Evolutionary conservation across 768 basidiomycete genomes (phyloP).

Genomic region (Leccinellum albellum): DNA sequence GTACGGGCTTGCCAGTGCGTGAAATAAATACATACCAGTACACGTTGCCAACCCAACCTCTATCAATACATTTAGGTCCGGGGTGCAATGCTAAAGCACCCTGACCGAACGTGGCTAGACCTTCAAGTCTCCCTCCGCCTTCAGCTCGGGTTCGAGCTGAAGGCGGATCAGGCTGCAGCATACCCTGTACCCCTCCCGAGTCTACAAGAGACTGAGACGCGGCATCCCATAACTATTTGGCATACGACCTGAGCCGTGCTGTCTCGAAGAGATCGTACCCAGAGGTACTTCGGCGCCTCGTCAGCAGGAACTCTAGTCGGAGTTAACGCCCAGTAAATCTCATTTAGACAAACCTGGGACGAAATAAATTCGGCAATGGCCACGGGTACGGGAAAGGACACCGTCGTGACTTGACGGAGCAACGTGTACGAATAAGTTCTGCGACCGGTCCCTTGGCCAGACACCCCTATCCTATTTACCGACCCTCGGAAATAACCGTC

Average conservation of each 20-base stretch:
- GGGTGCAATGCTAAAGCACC: not conserved
- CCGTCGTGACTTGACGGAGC: slow-evolving; percentile 34
- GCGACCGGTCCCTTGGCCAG: no score
- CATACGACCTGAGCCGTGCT: not conserved
- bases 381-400: not conserved
- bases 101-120: slow-evolving; percentile 33
- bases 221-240: not conserved
- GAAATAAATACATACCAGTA: not conserved
- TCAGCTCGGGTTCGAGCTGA: slow-evolving; percentile 47
- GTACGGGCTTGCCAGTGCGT: not conserved
- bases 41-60: not conserved
- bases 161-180: slow-evolving; percentile 42
- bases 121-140: slow-evolving; percentile 44
- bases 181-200: slow-evolving; percentile 45
- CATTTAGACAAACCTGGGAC: not conserved
- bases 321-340: not conserved
- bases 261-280: no score
- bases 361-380: not conserved
- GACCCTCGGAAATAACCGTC: slow-evolving; percentile 19
- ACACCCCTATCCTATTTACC: slow-evolving; percentile 32
- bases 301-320: not conserved
- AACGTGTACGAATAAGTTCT: slow-evolving; percentile 35
- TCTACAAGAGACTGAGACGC: slow-evolving; percentile 42
- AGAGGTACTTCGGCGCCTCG: not conserved
- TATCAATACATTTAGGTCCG: not conserved